Evolutionary conservation across 2,329 filamentous ascomycete genomes (phyloP), one percentile per base, ranked within the genome.

Genomic region (Dactylellina cionopaga): DNA sequence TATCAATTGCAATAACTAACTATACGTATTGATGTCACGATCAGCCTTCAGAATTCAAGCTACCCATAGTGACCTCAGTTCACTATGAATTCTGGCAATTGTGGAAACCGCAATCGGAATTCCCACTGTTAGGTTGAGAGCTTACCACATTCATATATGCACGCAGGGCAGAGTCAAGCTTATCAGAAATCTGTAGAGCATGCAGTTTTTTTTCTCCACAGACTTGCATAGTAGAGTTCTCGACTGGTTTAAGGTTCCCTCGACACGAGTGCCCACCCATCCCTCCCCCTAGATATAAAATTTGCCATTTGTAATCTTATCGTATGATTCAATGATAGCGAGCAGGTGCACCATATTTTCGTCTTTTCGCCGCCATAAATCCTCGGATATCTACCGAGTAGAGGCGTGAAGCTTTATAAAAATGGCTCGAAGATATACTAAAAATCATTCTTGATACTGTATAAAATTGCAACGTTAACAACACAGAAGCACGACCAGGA

Each of bases 381-480:
- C n/a, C 6, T 47, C 66, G 66, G 66, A 41, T 72, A 52, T 52
- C 43, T 39, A 64, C 66, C 66, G 66, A 72, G 11, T 46, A 25
- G 2, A 43, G 15, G 13, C 11, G 39, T 11, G n/a, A 60, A n/a
- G 19, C 9, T 64, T 13, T 71, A 44, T 51, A 64, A 51, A 54
- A 43, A 31, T 37, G n/a, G 19, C 44, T 35, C 31, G 47, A 29
- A 44, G 55, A 54, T 35, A 25, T 39, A 35, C 59, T 49, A 25
- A 24, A 46, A 24, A 41, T 41, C 19, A 10, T 11, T 55, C 51
- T 41, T 17, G 3, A 17, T 37, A 17, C n/a, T 22, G 39, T 17
- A 41, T 39, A 43, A 17, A 27, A 54, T 43, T 51, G 29, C 62
- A 56, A 66, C 52, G 51, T 6, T 19, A 17, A 29, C 62, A 66